phyloP scores from a whole-genome alignment of 441 rosid species.

The Syzygium malaccense region DNA sequence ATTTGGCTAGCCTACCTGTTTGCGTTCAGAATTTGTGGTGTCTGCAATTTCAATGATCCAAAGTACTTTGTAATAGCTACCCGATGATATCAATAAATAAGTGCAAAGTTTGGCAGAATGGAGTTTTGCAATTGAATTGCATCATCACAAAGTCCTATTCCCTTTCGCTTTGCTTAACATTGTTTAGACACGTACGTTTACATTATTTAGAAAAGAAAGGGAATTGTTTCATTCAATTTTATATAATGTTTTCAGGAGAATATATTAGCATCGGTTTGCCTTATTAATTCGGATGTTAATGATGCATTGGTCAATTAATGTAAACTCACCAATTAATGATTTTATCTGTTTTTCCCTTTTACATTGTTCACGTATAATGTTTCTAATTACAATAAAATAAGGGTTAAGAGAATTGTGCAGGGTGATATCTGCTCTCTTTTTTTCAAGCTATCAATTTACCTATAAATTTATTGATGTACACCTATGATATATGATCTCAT shows the following conservation, averaged over 20 bases:
- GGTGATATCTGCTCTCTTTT: too few species aligned
- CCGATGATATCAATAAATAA: not conserved
- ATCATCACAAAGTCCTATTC: too few species aligned
- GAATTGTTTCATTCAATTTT: not conserved
- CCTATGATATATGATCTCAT: too few species aligned
- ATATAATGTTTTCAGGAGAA: not conserved
- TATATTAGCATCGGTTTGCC: not conserved
- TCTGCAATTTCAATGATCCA: not conserved
- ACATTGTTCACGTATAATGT: too few species aligned
- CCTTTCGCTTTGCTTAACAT: not conserved
- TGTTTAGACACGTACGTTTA: not conserved
- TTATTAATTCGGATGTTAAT: not conserved
- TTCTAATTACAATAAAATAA: too few species aligned
- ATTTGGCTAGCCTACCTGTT: not conserved
- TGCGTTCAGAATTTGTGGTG: rapidly evolving
- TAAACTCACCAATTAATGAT: not conserved
- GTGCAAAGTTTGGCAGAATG: too few species aligned
- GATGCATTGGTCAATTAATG: too few species aligned
- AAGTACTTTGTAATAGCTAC: too few species aligned
- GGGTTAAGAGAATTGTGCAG: too few species aligned
- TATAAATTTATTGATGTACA: too few species aligned
- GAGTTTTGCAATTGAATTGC: rapidly evolving
- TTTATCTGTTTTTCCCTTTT: too few species aligned
- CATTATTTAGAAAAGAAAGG: not conserved
- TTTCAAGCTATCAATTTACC: too few species aligned